phyloP scores from a whole-genome alignment of 2,329 filamentous ascomycete species.

The Paecilomyces sp. region DNA sequence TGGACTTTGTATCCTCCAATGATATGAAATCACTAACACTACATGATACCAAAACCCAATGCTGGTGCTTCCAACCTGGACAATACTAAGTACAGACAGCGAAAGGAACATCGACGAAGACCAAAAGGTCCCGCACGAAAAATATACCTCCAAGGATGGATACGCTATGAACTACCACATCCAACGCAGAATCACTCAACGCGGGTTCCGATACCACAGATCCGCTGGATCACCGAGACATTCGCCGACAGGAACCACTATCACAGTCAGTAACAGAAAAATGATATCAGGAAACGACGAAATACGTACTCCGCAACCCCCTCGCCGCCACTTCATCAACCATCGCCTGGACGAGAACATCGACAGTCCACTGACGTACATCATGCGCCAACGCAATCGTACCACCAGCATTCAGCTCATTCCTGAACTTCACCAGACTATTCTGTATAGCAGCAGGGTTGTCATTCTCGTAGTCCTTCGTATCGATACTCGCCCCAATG shows the following conservation, averaged over 20 bases:
- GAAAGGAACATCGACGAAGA: not conserved
- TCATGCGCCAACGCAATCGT: conserved; percentile 31
- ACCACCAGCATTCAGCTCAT: conserved; percentile 23
- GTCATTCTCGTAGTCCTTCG: conserved; percentile 35
- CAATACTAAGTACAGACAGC: not conserved
- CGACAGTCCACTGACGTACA: conserved; percentile 28
- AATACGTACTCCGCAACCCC: conserved; percentile 30
- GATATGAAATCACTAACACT: not conserved
- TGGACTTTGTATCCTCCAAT: not conserved
- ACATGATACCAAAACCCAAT: not conserved
- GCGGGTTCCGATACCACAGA: conserved; percentile 43
- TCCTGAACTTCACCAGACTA: conserved; percentile 24
- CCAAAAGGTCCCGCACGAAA: not conserved
- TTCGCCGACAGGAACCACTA: conserved; percentile 50
- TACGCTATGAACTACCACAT: not conserved
- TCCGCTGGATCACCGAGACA: conserved; percentile 48
- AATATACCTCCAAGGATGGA: not conserved
- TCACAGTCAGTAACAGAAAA: conserved; percentile 1
- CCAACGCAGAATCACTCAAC: not conserved
- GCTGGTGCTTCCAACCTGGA: not conserved
- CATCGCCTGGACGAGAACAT: conserved; percentile 24
- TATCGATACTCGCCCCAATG: conserved; percentile 36
- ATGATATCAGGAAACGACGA: not conserved
- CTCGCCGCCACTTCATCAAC: conserved; percentile 29
- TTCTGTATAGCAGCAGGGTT: conserved; percentile 18